Percentiles rank a stretch among this genome's conserved stretches.
Evolutionary conservation across 2,329 filamentous ascomycete species (phyloP).

Genomic region (Ascocoryne sarcoides): DNA sequence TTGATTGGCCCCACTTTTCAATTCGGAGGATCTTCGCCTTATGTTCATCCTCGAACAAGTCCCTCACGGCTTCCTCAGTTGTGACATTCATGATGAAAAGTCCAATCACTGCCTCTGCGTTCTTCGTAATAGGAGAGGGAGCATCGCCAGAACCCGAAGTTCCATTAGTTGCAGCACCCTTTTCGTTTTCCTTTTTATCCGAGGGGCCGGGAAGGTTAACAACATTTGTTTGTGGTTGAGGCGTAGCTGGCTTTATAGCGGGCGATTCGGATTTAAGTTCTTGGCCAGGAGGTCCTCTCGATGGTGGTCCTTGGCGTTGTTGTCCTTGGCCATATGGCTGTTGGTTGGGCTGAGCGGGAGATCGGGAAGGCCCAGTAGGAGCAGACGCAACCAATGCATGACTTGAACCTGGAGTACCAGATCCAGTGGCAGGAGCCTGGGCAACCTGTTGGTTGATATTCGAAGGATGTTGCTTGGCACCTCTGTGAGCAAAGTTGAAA

Average conservation of each 20-base stretch:
- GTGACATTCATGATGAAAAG: conserved; percentile 86
- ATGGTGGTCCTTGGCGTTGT: conserved; percentile 22
- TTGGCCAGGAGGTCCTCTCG: conserved; percentile 24
- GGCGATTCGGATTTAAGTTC: conserved; percentile 27
- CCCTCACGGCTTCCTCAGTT: conserved; percentile 72
- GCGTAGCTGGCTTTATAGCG: conserved; percentile 38
- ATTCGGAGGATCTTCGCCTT: conserved; percentile 70
- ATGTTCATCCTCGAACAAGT: conserved; percentile 77
- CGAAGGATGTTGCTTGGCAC: conserved; percentile 61
- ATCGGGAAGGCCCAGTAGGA: conserved; percentile 26
- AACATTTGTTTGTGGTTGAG: conserved; percentile 32
- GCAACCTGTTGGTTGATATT: conserved; percentile 27
- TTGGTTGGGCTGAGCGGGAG: conserved; percentile 21
- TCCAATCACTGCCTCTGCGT: conserved; percentile 62
- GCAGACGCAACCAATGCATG: conserved; percentile 27
- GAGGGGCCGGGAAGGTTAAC: conserved; percentile 29
- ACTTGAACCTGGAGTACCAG: conserved; percentile 28
- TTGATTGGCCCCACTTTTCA: conserved; percentile 68
- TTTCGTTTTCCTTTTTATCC: conserved; percentile 50
- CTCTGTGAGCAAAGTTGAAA: conserved; percentile 97
- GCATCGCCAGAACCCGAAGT: conserved; percentile 39
- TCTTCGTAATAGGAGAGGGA: conserved; percentile 52
- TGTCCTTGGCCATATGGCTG: conserved; percentile 22
- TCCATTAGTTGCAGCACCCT: conserved; percentile 42
- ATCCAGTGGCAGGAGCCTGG: conserved; percentile 29